Percentiles rank a stretch among this genome's conserved stretches.
These are phyloP conservation scores for Ceratobasidium sp. DNA, from an alignment of 1,284 basidiomycete species.

Conservation along the genomic window DNA sequence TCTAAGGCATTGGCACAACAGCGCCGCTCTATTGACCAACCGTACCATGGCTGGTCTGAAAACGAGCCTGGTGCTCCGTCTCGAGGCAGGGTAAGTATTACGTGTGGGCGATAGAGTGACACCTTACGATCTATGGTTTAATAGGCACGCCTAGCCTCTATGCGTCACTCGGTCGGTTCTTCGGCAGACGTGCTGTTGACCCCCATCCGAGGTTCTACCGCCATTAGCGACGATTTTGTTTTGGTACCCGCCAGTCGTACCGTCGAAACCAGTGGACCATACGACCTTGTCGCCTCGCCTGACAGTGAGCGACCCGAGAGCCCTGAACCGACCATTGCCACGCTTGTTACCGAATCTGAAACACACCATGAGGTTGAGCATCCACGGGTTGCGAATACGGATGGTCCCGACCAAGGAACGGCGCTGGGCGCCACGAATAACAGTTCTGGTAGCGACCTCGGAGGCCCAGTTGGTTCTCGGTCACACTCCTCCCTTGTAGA, in stretches of 20 bases:
- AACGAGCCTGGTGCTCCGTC: conserved; percentile 7
- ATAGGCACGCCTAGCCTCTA: conserved; percentile 3
- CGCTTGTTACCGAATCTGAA: conserved; percentile 22
- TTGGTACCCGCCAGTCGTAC: conserved; percentile 25
- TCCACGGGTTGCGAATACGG: background rate
- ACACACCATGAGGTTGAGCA: background rate
- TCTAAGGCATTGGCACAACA: background rate
- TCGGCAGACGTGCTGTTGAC: conserved; percentile 29
- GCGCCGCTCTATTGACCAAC: conserved; percentile 13
- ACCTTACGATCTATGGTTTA: background rate
- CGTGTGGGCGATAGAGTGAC: background rate
- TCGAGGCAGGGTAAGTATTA: conserved; percentile 17
- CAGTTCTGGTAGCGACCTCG: background rate
- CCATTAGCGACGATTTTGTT: conserved; percentile 34
- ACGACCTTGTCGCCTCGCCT: conserved; percentile 8
- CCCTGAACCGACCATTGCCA: conserved; percentile 25
- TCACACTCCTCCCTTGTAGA: background rate
- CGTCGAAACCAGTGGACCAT: background rate
- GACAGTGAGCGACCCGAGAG: conserved; percentile 22
- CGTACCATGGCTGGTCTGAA: conserved; percentile 11
- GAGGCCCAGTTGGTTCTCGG: background rate
- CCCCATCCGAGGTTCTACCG: conserved; percentile 37
- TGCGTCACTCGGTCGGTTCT: conserved; percentile 32
- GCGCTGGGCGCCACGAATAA: background rate
- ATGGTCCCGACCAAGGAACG: background rate